Conservation (phyloP, 176 grass and related monocot species). For the Phragmites australis region DNA sequence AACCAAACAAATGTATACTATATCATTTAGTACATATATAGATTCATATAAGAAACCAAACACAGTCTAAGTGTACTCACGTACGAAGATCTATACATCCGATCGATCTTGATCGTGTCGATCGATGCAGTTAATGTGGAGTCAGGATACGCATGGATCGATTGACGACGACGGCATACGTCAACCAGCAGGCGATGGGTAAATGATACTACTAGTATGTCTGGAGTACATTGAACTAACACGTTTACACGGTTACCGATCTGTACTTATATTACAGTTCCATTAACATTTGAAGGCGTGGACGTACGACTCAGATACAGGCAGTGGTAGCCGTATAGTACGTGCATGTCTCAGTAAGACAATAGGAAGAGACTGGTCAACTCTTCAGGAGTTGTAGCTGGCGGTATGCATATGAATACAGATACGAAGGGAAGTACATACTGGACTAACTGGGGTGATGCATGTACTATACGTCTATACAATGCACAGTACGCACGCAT, state of each 20-base stretch:
- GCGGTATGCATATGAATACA: background rate
- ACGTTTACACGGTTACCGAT: background rate
- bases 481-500: too few relatives aligned
- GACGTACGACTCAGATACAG: too few relatives aligned
- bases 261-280: background rate
- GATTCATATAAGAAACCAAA: too few relatives aligned
- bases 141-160: background rate
- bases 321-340: too few relatives aligned
- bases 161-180: background rate
- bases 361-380: background rate
- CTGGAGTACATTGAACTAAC: too few relatives aligned
- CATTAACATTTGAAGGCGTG: background rate
- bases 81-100: background rate
- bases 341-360: too few relatives aligned
- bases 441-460: background rate
- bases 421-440: background rate
- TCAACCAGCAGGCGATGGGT: background rate
- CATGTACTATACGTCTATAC: background rate
- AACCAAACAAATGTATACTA: too few relatives aligned
- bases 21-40: too few relatives aligned
- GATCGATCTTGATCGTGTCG: background rate
- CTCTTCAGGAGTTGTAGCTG: too few relatives aligned
- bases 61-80: background rate
- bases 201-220: background rate
- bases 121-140: background rate